These are phyloP conservation scores for Gossypium lobatum DNA, from an alignment of 441 rosid genomes.

Conservation along the genomic window DNA sequence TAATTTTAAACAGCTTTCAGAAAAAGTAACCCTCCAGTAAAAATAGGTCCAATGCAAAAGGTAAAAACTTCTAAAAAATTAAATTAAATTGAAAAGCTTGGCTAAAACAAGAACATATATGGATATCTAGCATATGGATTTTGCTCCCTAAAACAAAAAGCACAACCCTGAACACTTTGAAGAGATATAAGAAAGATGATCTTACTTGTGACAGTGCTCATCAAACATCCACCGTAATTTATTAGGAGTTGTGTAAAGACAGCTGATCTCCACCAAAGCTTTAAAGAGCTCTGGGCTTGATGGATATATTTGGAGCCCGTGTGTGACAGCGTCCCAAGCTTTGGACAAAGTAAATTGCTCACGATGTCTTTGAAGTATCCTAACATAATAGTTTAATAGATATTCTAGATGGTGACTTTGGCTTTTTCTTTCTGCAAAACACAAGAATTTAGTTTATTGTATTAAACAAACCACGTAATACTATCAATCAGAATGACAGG, in stretches of 20 bases:
- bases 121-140: background rate
- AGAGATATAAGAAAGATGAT: slow-evolving; percentile 1
- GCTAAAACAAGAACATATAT: background rate
- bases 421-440: slow-evolving; percentile 64
- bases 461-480: slow-evolving; percentile 9
- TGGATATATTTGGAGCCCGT: slow-evolving; percentile 79
- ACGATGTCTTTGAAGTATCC: slow-evolving; percentile 67
- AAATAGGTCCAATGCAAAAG: background rate
- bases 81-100: background rate
- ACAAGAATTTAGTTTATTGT: slow-evolving; percentile 17
- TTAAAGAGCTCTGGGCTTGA: slow-evolving; percentile 54
- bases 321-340: slow-evolving; percentile 64
- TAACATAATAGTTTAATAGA: slow-evolving; percentile 49
- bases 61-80: background rate
- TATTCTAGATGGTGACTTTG: slow-evolving; percentile 66
- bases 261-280: slow-evolving; percentile 57
- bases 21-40: background rate
- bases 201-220: slow-evolving; percentile 69
- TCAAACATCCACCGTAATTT: slow-evolving; percentile 69
- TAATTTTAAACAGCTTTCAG: background rate
- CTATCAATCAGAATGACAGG: background rate
- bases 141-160: background rate
- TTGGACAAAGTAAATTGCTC: slow-evolving; percentile 47
- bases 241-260: slow-evolving; percentile 72
- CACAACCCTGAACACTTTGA: background rate